Conservation (phyloP, 1,284 basidiomycete genomes). For the Marasmius tenuissimus region DNA sequence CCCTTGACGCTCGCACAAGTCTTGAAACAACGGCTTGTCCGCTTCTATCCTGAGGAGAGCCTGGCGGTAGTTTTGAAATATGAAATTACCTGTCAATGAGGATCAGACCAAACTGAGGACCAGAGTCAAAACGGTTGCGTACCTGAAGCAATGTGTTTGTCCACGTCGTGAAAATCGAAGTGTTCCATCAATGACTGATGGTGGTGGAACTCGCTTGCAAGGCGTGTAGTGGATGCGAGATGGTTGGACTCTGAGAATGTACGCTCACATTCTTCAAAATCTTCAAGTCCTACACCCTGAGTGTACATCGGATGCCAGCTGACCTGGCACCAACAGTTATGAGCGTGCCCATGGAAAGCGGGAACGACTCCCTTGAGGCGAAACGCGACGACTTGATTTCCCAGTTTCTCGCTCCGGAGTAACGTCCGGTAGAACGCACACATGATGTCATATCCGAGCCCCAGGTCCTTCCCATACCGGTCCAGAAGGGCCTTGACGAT, state of each 20-base stretch:
- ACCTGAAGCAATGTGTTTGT: slow-evolving; percentile 19
- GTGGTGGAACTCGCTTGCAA: slow-evolving; percentile 25
- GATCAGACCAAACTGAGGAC: neutral
- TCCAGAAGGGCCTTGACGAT: neutral
- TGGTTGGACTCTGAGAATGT: slow-evolving; percentile 30
- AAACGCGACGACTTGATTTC: slow-evolving; percentile 21
- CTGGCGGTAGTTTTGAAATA: slow-evolving; percentile 20
- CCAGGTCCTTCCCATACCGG: neutral
- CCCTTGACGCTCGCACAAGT: neutral
- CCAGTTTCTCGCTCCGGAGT: slow-evolving; percentile 10
- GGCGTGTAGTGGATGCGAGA: slow-evolving; percentile 22
- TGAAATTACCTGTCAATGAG: neutral
- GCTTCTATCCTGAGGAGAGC: slow-evolving; percentile 18
- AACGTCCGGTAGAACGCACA: slow-evolving; percentile 3
- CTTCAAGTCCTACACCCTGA: slow-evolving; percentile 31
- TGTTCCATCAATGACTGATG: slow-evolving; percentile 21
- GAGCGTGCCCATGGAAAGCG: slow-evolving; percentile 31
- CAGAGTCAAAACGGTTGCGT: neutral
- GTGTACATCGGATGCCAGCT: slow-evolving; percentile 28
- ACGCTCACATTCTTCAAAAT: slow-evolving; percentile 31
- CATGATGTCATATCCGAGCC: slow-evolving; percentile 3
- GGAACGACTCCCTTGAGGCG: slow-evolving; percentile 15
- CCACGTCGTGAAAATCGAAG: slow-evolving; percentile 18
- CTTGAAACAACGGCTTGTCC: slow-evolving; percentile 6
- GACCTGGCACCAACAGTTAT: slow-evolving; percentile 32